Conservation (phyloP, 2,329 filamentous ascomycete genomes). For the Trichoderma gracile region DNA sequence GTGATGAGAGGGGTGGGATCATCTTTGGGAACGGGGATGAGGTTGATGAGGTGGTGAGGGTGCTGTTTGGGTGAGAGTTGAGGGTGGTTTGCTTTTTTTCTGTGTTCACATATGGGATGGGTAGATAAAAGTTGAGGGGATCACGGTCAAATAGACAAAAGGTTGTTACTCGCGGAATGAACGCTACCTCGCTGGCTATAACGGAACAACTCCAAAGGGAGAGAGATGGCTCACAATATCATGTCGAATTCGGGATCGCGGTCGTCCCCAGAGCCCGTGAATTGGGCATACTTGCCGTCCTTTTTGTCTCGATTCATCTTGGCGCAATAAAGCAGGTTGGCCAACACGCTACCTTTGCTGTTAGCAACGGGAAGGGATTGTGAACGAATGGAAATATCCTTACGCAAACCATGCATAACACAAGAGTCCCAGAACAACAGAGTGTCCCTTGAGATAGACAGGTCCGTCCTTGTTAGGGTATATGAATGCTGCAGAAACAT, state of each 20-base stretch:
- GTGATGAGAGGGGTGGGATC: constrained; percentile 53
- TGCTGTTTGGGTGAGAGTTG: constrained; percentile 25
- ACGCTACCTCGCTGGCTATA: neutral
- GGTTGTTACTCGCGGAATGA: neutral
- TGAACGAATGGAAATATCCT: constrained; percentile 40
- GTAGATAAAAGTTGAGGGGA: neutral
- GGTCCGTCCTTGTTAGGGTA: constrained; percentile 60
- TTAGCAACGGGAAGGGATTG: too few relatives aligned
- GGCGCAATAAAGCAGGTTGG: constrained; percentile 62
- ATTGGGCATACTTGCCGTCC: constrained; percentile 59
- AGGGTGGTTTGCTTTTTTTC: neutral
- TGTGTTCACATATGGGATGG: neutral
- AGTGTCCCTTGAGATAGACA: constrained; percentile 61
- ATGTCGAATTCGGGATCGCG: constrained; percentile 63
- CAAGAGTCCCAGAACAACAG: constrained; percentile 59
- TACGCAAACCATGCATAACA: constrained; percentile 65
- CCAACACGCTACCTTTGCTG: constrained; percentile 49
- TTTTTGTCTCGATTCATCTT: constrained; percentile 66
- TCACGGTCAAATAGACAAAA: neutral
- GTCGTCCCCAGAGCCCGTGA: constrained; percentile 60
- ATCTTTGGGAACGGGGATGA: constrained; percentile 54
- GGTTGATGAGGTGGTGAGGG: constrained; percentile 42
- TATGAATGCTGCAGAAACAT: constrained; percentile 50
- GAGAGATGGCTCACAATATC: constrained; percentile 47
- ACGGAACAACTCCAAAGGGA: neutral